Conservation (phyloP, 2,329 filamentous ascomycete genomes). For the Aureobasidium sp. region DNA sequence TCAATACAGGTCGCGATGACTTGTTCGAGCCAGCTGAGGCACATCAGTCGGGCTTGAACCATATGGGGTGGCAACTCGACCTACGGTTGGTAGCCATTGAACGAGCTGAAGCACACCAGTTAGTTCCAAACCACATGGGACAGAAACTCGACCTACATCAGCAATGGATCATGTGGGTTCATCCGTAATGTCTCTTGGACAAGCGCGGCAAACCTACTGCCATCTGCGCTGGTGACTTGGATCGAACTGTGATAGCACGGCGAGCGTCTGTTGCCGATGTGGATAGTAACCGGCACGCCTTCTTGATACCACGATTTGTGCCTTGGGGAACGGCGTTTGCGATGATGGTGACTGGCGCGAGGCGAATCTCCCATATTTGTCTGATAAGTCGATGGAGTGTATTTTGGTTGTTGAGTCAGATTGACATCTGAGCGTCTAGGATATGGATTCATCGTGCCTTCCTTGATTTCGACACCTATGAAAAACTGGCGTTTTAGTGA, state of each 20-base stretch:
- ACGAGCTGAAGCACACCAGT: constrained; percentile 12
- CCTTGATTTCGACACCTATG: background rate
- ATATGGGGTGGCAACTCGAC: background rate
- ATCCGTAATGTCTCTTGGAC: constrained; percentile 25
- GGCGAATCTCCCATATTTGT: constrained; percentile 7
- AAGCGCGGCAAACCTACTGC: constrained; percentile 22
- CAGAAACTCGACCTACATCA: constrained; percentile 17
- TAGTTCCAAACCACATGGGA: background rate
- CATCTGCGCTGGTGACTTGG: constrained; percentile 21
- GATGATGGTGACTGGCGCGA: background rate
- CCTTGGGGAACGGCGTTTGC: constrained; percentile 15
- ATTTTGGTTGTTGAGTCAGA: background rate
- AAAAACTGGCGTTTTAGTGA: background rate
- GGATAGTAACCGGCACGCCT: constrained; percentile 20
- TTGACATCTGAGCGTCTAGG: constrained; percentile 3
- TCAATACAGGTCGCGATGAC: constrained; percentile 27
- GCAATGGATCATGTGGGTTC: constrained; percentile 26
- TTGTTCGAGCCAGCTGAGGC: constrained; percentile 24
- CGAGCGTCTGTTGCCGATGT: constrained; percentile 24
- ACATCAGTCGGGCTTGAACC: background rate
- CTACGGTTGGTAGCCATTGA: constrained; percentile 26
- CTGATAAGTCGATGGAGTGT: background rate
- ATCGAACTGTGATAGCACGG: constrained; percentile 23
- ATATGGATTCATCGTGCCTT: constrained; percentile 5
- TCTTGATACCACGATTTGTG: constrained; percentile 20